Evolutionary conservation across 202 grass and related monocot genomes (phyloP).

Genomic region (Carex arenaria): DNA sequence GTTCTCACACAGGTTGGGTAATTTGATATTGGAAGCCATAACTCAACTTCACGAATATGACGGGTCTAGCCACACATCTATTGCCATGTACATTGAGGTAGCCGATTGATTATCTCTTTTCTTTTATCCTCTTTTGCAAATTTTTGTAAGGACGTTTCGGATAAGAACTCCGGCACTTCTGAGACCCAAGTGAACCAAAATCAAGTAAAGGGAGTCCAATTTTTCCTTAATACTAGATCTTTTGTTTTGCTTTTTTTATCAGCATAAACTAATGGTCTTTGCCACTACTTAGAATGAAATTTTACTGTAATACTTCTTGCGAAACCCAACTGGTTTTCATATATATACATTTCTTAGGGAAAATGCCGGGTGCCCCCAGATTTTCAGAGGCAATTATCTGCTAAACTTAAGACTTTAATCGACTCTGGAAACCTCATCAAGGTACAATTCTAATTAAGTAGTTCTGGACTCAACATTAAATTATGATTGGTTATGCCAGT

Average conservation of each 20-base stretch:
- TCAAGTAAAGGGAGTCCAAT: neutral
- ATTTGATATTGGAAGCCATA: conserved; percentile 84
- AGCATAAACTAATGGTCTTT: neutral
- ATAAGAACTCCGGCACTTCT: neutral
- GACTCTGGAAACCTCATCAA: conserved; percentile 65
- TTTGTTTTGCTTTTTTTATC: neutral
- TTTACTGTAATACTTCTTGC: neutral
- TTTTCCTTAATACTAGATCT: neutral
- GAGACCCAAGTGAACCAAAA: neutral
- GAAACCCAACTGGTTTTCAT: neutral
- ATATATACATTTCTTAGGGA: conserved; percentile 41
- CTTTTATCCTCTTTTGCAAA: neutral
- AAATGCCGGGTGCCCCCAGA: conserved; percentile 63
- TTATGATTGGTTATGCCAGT: neutral
- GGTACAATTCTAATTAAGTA: conserved; percentile 32
- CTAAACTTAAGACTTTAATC: conserved; percentile 68
- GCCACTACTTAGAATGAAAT: neutral
- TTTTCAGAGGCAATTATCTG: conserved; percentile 62
- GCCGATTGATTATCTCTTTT: conserved; percentile 12
- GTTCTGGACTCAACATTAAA: neutral
- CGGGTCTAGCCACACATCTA: conserved; percentile 64
- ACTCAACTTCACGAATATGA: conserved; percentile 50
- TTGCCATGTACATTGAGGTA: conserved; percentile 88
- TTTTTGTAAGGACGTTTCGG: neutral
- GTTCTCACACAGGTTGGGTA: conserved; percentile 55